Base-by-base conservation (phyloP, 75 land plant species). In the Chamaecyparis obtusa region DNA sequence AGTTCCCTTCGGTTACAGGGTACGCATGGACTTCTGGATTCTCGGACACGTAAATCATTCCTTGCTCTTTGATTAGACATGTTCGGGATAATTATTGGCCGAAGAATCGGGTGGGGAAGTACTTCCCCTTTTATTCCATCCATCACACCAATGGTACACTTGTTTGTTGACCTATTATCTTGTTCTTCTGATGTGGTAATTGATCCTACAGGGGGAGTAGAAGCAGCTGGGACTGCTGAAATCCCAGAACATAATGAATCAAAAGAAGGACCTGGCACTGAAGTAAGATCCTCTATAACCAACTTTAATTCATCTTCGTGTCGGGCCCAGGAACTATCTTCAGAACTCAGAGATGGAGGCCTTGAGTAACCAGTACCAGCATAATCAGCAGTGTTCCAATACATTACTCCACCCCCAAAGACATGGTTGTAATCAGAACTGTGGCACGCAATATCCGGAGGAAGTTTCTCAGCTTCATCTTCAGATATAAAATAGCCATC, bases 341-440 rank as follows among this genome's bases (percentile, higher is more conserved):
- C 99, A 64, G 99, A 98, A 87, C 97, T 95, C 86, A 95, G 93
- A n/a, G 99, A 98, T 39, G 99, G 97, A 64, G 99, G 95, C 37
- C 97, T 91, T 74, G 99, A 98, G 76, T 94, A 95, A 35, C 96
- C 93, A 72, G 93, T 87, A 79, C 94, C 95, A 39, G 92, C 89
- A 90, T 93, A 90, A 88, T 98, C 99, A 77, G 97, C 91, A 75
- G 99, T 86, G 88, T 92, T 94, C 99, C 99, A 98, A 57, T 97
- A 98, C 99, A 98, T 97, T 15, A 98, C 95, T 74, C 99, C 99
- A 21, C 99, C 99, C 88, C 99, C 99, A 92, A 98, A 98, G 85
- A 91, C 90, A 75, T 97, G 93, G 86, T 94, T 98, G 87, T 94
- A 98, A 87, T 98, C 99, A 72, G 88, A 81, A 10, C 89, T 88